A percentile compares a stretch with the other conserved stretches of the same genome.
Conservation (phyloP, 2,329 filamentous ascomycete genomes). For the Diplodia sapinea region DNA sequence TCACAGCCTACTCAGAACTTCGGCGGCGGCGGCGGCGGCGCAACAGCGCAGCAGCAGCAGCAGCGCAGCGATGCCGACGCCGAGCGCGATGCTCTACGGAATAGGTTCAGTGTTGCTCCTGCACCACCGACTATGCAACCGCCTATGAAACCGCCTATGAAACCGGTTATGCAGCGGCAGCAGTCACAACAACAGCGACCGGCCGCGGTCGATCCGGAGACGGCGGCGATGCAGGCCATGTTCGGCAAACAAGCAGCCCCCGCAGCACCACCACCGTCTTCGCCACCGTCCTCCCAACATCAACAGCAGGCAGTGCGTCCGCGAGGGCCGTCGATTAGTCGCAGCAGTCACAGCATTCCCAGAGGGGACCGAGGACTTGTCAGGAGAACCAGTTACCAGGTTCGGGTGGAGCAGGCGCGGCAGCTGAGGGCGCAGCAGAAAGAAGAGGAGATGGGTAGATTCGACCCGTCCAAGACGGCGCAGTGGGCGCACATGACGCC, state of each 20-base stretch:
- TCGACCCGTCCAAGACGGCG: neutral
- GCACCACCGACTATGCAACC: no score
- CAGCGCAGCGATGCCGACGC: constrained; percentile 37
- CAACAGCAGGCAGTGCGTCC: neutral
- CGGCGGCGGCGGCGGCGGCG: constrained; percentile 39
- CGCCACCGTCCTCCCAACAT: no score
- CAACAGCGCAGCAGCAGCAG: constrained; percentile 41
- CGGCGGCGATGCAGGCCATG: neutral
- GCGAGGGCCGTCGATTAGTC: neutral
- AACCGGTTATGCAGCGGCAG: no score
- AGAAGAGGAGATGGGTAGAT: constrained; percentile 1
- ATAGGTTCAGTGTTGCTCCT: neutral
- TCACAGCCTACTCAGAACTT: neutral
- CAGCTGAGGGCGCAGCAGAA: neutral
- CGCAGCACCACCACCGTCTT: no score
- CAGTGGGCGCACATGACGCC: constrained; percentile 21
- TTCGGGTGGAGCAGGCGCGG: neutral
- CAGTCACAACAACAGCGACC: no score
- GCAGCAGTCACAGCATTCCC: no score
- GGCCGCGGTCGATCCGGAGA: neutral
- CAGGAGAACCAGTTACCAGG: neutral
- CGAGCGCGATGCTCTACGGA: neutral
- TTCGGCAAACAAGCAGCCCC: no score
- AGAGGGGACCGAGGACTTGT: neutral
- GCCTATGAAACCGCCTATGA: no score